A percentile compares a stretch with the other conserved stretches of the same genome.
Evolutionary conservation across 116 monocot genomes (phyloP).

Genomic region (Phalaenopsis hybrid): DNA sequence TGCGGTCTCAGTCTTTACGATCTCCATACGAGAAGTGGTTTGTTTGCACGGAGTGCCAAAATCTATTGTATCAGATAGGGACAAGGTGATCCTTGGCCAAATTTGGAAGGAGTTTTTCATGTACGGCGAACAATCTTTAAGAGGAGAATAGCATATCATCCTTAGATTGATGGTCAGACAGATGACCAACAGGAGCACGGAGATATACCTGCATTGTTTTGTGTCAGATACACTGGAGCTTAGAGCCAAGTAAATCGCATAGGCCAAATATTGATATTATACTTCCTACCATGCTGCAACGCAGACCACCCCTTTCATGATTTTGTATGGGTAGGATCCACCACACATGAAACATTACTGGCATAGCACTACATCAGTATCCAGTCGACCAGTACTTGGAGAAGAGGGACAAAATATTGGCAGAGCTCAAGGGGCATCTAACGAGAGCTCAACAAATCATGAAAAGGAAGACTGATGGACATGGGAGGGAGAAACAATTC

Average conservation of each 20-base stretch:
- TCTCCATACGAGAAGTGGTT: too few relatives aligned
- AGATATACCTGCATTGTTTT: not conserved
- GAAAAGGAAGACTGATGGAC: not conserved
- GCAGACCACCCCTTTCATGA: not conserved
- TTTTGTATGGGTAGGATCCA: not conserved
- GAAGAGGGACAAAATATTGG: too few relatives aligned
- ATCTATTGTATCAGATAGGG: too few relatives aligned
- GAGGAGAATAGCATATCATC: not conserved
- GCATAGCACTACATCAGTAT: not conserved
- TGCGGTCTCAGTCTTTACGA: too few relatives aligned
- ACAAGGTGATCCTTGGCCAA: not conserved
- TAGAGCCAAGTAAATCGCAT: not conserved
- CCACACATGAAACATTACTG: not conserved
- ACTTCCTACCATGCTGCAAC: not conserved
- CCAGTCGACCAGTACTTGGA: not conserved
- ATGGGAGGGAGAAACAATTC: not conserved
- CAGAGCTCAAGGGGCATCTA: too few relatives aligned
- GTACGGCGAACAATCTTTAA: not conserved
- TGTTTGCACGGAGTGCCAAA: too few relatives aligned
- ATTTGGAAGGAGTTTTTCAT: not conserved
- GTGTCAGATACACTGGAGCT: not conserved
- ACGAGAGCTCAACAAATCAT: not conserved
- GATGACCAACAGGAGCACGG: not conserved
- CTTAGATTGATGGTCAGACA: not conserved
- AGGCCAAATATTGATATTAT: not conserved